A percentile compares a stretch with the other conserved stretches of the same genome.
phyloP scores from a whole-genome alignment of 495 filamentous ascomycete genomes.

The Penicillium salamii region DNA sequence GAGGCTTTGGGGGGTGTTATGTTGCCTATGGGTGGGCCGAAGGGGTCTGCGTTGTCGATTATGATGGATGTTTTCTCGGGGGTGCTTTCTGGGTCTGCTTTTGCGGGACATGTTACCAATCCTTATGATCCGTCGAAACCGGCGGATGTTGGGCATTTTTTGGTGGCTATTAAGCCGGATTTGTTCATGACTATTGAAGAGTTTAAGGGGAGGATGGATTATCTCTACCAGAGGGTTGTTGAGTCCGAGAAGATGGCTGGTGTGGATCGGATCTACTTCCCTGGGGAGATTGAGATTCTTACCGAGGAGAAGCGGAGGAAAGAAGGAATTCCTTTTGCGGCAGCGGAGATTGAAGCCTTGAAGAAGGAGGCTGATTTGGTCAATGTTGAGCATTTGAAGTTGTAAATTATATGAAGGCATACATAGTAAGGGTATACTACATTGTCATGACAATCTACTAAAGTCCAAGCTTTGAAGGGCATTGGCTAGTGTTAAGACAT shows the following conservation, averaged over 20 bases:
- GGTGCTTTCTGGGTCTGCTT: conserved; percentile 66
- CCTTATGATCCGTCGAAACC: conserved; percentile 68
- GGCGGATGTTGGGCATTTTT: conserved; percentile 73
- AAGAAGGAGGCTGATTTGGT: conserved; percentile 64
- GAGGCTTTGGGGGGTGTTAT: conserved; percentile 68
- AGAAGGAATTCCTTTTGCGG: conserved; percentile 64
- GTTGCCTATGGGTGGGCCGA: conserved; percentile 78
- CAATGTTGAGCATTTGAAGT: conserved; percentile 34
- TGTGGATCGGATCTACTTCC: conserved; percentile 76
- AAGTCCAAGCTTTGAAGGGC: too few relatives aligned
- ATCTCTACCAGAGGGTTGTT: conserved; percentile 62
- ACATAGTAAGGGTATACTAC: too few relatives aligned
- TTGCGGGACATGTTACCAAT: conserved; percentile 67
- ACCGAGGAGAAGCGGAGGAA: conserved; percentile 51
- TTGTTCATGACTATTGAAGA: conserved; percentile 70
- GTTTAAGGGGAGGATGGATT: conserved; percentile 67
- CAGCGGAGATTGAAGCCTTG: conserved; percentile 62
- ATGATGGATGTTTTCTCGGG: conserved; percentile 89
- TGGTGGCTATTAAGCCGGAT: conserved; percentile 73
- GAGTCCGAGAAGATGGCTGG: conserved; percentile 63
- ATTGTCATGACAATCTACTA: too few relatives aligned
- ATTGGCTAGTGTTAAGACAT: too few relatives aligned
- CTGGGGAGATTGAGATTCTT: conserved; percentile 72
- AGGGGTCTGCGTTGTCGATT: conserved; percentile 66
- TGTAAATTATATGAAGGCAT: too few relatives aligned